A percentile compares a stretch with the other conserved stretches of the same genome.
Evolutionary conservation across 2,329 filamentous ascomycete genomes (phyloP).

Genomic region (Hypoxylon sp.): DNA sequence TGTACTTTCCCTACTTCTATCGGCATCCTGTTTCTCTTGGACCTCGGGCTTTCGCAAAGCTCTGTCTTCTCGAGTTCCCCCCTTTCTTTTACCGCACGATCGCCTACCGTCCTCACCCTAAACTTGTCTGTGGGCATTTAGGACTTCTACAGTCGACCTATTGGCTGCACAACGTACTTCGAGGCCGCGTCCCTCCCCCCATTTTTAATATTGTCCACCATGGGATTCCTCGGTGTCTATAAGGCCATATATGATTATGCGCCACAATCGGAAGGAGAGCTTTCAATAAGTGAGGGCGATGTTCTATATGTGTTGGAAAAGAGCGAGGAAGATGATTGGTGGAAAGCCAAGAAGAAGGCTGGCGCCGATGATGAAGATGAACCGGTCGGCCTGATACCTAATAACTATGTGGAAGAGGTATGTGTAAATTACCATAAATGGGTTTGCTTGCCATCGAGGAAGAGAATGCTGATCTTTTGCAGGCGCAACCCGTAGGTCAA

Average conservation of each 20-base stretch:
- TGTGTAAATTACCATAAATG: conserved; percentile 53
- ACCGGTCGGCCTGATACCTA: conserved; percentile 89
- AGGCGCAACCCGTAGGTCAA: conserved; percentile 76
- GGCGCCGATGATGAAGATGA: conserved; percentile 88
- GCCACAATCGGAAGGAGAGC: conserved; percentile 87
- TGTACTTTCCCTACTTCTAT: conserved; percentile 11
- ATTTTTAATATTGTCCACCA: conserved; percentile 57
- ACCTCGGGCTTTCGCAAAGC: conserved; percentile 9
- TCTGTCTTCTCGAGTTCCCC: conserved; percentile 9
- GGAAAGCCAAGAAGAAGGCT: conserved; percentile 95
- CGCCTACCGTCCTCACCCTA: conserved; percentile 9
- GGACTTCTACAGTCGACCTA: conserved; percentile 1
- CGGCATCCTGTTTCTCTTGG: conserved; percentile 1
- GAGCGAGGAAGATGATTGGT: conserved; percentile 85
- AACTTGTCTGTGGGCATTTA: conserved; percentile 16
- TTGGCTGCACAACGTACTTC: not conserved
- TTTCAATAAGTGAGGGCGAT: conserved; percentile 88
- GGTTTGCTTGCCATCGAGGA: conserved; percentile 56
- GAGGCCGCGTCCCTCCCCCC: not conserved
- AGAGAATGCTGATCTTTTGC: conserved; percentile 59
- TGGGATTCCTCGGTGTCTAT: conserved; percentile 95
- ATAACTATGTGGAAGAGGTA: conserved; percentile 96
- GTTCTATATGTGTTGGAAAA: conserved; percentile 91
- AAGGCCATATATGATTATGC: conserved; percentile 93
- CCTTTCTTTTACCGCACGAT: conserved; percentile 16